Percentiles rank a stretch among this genome's conserved stretches.
Evolutionary conservation across 1,139 yeast species (phyloP).

Genomic region (Saccharomyces pastorianus): DNA sequence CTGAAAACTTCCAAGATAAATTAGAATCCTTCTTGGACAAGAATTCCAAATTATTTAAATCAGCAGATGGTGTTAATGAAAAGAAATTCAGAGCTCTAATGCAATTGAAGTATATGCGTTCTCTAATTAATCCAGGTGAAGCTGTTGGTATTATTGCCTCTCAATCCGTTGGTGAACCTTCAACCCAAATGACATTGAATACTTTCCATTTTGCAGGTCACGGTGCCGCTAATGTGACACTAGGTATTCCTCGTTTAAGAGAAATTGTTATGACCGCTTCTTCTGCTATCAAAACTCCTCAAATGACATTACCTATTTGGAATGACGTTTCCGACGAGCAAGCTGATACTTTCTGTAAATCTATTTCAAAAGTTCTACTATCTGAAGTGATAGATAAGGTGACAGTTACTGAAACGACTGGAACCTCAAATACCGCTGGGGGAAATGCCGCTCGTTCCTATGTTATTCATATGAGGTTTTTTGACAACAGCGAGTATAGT

Average conservation of each 20-base stretch:
- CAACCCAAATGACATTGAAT: conserved; percentile 98
- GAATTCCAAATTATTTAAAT: conserved; percentile 45
- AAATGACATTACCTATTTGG: conserved; percentile 86
- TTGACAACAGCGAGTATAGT: conserved; percentile 67
- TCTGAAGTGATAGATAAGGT: conserved; percentile 87
- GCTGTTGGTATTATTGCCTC: conserved; percentile 98
- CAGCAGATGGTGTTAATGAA: conserved; percentile 47
- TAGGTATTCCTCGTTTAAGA: conserved; percentile 99
- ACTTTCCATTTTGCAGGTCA: conserved; percentile 99
- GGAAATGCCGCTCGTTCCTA: conserved; percentile 56
- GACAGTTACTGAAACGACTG: conserved; percentile 81
- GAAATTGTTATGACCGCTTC: conserved; percentile 99
- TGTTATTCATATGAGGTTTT: conserved; percentile 66
- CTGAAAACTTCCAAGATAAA: conserved; percentile 78
- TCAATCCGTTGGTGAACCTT: conserved; percentile 98
- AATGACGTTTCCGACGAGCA: conserved; percentile 71
- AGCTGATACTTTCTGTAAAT: conserved; percentile 90
- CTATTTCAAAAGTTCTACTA: conserved; percentile 74
- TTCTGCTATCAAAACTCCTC: conserved; percentile 91
- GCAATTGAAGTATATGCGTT: conserved; percentile 97
- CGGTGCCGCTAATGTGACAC: conserved; percentile 98
- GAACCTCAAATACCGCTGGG: conserved; percentile 40
- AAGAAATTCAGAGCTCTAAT: conserved; percentile 91
- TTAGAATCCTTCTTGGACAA: conserved; percentile 60
- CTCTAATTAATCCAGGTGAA: conserved; percentile 92